These are phyloP conservation scores for Fusarium torreyae DNA, from an alignment of 2,329 filamentous ascomycete genomes.

Conservation along the genomic window DNA sequence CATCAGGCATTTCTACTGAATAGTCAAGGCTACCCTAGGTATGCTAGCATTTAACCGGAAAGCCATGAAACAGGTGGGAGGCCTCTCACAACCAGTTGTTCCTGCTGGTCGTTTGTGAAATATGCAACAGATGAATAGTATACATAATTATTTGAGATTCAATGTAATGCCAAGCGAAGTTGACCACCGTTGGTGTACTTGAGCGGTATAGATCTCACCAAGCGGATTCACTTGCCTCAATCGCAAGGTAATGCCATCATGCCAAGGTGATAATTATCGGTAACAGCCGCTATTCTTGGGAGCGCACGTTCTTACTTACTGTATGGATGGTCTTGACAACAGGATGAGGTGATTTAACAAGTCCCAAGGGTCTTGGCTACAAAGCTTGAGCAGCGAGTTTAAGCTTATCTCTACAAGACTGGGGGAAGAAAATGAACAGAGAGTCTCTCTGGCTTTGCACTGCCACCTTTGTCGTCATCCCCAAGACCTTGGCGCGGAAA, in stretches of 20 bases:
- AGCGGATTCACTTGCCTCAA: not conserved
- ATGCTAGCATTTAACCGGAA: no score
- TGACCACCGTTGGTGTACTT: not conserved
- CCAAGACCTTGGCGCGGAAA: constrained; percentile 47
- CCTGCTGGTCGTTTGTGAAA: no score
- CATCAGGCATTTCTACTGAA: no score
- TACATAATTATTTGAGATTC: no score
- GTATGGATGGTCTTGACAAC: not conserved
- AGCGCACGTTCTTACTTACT: not conserved
- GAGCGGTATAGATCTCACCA: not conserved
- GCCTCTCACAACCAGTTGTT: no score
- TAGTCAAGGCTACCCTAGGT: no score
- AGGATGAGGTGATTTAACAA: constrained; percentile 23
- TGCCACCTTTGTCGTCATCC: constrained; percentile 49
- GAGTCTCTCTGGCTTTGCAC: constrained; percentile 38
- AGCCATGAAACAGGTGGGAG: no score
- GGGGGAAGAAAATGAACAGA: constrained; percentile 5
- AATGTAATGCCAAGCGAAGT: not conserved
- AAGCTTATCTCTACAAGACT: constrained; percentile 35
- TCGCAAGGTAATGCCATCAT: not conserved
- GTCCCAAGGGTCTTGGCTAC: constrained; percentile 35
- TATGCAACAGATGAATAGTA: no score
- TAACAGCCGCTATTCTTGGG: not conserved
- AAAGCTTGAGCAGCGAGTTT: constrained; percentile 45
- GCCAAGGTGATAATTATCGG: constrained; percentile 14